These are phyloP conservation scores for Monilinia aucupariae DNA, from an alignment of 2,329 filamentous ascomycete species.

Conservation along the genomic window DNA sequence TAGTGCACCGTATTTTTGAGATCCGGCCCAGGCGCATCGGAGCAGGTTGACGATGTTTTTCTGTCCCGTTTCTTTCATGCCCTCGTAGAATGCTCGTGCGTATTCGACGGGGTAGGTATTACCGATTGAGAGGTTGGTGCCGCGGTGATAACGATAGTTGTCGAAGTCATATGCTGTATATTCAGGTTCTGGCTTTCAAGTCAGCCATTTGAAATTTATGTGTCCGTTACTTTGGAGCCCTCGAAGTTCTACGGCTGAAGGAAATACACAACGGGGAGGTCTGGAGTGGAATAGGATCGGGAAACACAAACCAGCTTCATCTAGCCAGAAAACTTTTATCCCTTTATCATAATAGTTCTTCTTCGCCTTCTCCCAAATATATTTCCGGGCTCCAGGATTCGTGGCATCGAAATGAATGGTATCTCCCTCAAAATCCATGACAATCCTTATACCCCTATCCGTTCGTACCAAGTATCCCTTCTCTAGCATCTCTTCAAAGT, in stretches of 20 bases:
- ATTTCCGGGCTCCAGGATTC: conserved; percentile 52
- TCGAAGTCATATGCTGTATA: conserved; percentile 62
- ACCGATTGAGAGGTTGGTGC: conserved; percentile 50
- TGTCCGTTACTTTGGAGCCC: background rate
- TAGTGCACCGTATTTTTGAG: conserved; percentile 58
- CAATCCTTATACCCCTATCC: conserved; percentile 53
- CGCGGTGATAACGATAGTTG: conserved; percentile 55
- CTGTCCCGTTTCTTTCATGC: conserved; percentile 48
- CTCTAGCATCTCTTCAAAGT: conserved; percentile 57
- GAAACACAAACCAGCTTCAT: conserved; percentile 46
- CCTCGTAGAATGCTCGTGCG: conserved; percentile 55
- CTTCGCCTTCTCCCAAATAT: conserved; percentile 54
- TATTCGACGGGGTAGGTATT: conserved; percentile 58
- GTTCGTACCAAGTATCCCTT: conserved; percentile 54
- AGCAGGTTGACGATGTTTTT: conserved; percentile 54
- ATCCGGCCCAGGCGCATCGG: conserved; percentile 52
- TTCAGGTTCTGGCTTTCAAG: conserved; percentile 49
- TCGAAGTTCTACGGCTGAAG: background rate
- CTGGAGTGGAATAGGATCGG: too few relatives aligned
- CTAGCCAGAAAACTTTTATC: conserved; percentile 62
- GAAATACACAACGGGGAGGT: background rate
- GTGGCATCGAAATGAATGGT: conserved; percentile 60
- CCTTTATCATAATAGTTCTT: conserved; percentile 58
- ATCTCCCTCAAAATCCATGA: conserved; percentile 54
- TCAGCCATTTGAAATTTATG: background rate